Evolutionary conservation across 2,329 filamentous ascomycete species (phyloP), one percentile per base, ranked within the genome.

Genomic region (Ascochyta pisi): DNA sequence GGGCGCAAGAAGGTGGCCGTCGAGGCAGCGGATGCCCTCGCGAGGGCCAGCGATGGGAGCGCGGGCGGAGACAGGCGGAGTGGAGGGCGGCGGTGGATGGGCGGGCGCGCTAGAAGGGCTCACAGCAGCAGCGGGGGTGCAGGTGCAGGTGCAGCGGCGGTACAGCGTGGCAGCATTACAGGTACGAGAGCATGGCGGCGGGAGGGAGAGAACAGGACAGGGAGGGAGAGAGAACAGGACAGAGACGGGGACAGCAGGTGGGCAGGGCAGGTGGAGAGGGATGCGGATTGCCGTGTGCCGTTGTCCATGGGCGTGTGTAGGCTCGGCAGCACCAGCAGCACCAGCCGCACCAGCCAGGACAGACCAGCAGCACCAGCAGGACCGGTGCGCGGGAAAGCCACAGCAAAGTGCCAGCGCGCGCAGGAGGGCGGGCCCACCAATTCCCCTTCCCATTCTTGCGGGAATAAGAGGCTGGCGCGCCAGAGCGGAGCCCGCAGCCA

Each of bases 401-500:
- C 19, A 43, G 41, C 41, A 43, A 43, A n/a, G 29, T 42, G 46
- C 46, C 37, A 49, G 46, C 46, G 46, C 29, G 23, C 41, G n/a
- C 41, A 33, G 22, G 16, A 41, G 27, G 31, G 52, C 46, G 50
- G 50, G 42, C 42, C 41, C 48, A 33, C 48, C 48, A 39, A 23
- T 24, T 44, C 22, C 39, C 43, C 9, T 7, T 26, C 26, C 33
- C 41, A 26, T 6, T 23, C 44, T 47, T 53, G 47, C 61, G 61
- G 61, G 38, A 53, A 58, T 63, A 57, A 57, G n/a, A 26, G n/a
- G 13, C 26, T 53, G 41, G 47, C 26, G 40, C 38, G 31, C 16
- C 23, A 31, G 37, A 33, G 62, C 58, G 47, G 58, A 57, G 57
- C 50, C 62, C 64, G 62, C 60, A 56, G 53, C 67, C 62, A 69